Percentiles rank a stretch among this genome's conserved stretches.
phyloP scores from a whole-genome alignment of 345 rosid species.

The Geranium brycei region DNA sequence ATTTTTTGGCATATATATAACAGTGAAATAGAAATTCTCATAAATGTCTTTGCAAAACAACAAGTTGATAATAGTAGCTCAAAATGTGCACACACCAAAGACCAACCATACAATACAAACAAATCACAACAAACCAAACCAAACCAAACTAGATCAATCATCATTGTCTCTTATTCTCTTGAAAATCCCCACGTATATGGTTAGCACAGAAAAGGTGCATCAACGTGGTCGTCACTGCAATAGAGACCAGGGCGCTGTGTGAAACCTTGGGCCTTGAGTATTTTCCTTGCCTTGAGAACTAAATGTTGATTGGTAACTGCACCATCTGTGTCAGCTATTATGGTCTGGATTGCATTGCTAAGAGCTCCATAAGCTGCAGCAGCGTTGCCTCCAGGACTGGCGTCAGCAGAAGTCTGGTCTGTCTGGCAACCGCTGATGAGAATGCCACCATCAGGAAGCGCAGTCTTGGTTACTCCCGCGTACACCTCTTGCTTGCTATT shows the following conservation, averaged over 20 bases:
- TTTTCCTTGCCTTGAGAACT: constrained; percentile 50
- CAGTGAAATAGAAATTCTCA: too few relatives aligned
- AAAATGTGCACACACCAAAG: too few relatives aligned
- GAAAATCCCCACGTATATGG: neutral
- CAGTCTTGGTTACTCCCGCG: constrained; percentile 56
- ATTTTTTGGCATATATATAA: too few relatives aligned
- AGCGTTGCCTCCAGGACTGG: constrained; percentile 61
- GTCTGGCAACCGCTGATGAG: constrained; percentile 88
- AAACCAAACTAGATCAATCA: too few relatives aligned
- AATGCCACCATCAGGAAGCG: constrained; percentile 65
- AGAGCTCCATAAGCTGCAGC: constrained; percentile 78
- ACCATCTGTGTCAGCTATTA: constrained; percentile 55
- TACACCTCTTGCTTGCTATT: constrained; percentile 60
- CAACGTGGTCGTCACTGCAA: constrained; percentile 54
- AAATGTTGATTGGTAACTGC: constrained; percentile 43
- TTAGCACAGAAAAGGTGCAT: constrained; percentile 49
- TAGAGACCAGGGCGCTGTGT: constrained; percentile 90
- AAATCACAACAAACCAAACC: too few relatives aligned
- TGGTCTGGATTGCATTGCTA: constrained; percentile 80
- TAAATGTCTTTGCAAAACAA: too few relatives aligned
- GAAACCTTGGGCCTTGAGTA: constrained; percentile 66
- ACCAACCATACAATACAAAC: too few relatives aligned
- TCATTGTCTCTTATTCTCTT: too few relatives aligned
- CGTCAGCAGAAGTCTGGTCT: constrained; percentile 93
- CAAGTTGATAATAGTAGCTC: too few relatives aligned